phyloP scores from a whole-genome alignment of 495 filamentous ascomycete species.

The Aspergillus nanangensis region DNA sequence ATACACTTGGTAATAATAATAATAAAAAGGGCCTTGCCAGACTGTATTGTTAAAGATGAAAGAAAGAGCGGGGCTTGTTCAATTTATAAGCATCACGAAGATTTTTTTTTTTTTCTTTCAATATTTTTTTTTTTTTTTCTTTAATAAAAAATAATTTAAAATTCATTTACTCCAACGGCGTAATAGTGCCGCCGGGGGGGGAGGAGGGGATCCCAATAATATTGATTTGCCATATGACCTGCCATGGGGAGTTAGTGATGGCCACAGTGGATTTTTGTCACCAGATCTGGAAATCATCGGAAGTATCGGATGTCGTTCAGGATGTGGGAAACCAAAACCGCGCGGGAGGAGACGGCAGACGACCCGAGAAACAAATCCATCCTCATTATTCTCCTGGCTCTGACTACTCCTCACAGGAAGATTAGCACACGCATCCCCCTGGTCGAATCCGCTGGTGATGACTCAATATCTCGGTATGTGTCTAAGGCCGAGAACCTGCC shows the following conservation, averaged over 20 bases:
- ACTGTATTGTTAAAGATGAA: too few species aligned
- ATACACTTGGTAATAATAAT: too few species aligned
- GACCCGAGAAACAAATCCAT: too few species aligned
- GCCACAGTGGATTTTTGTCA: constrained; percentile 19
- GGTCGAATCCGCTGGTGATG: background rate
- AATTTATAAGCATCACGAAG: constrained; percentile 17
- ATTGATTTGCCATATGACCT: constrained; percentile 21
- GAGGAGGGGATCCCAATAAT: constrained; percentile 11
- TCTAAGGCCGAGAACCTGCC: too few species aligned
- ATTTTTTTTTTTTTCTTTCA: constrained; percentile 1
- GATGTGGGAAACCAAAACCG: constrained; percentile 2
- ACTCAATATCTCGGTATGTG: constrained; percentile 4
- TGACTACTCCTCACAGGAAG: constrained; percentile 6
- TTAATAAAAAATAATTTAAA: background rate
- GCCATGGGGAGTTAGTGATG: constrained; percentile 16
- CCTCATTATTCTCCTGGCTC: background rate
- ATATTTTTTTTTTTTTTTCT: constrained; percentile 9
- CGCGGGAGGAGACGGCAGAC: constrained; percentile 10
- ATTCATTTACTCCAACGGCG: background rate
- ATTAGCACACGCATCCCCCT: too few species aligned
- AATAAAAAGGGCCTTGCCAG: too few species aligned
- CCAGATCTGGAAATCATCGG: constrained; percentile 20
- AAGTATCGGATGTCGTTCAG: constrained; percentile 18
- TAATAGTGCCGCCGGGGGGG: constrained; percentile 6
- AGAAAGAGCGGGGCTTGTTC: constrained; percentile 5